Base-by-base conservation (phyloP, 2,329 filamentous ascomycete genomes). In the Ceratocystis diversiconidia region DNA sequence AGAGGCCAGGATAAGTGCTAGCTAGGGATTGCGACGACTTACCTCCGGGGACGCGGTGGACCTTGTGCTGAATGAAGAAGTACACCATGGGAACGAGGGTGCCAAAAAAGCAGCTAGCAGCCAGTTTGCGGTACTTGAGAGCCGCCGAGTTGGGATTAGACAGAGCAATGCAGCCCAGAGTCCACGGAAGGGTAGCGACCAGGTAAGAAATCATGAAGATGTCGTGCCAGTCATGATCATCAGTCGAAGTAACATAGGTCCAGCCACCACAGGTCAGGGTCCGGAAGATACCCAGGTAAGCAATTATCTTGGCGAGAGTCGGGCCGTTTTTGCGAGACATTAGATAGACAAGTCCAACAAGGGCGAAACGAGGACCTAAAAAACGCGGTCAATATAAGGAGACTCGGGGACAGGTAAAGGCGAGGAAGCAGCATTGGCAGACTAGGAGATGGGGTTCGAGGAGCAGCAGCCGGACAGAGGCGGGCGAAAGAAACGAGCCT, bases 161-260 rank as follows among this genome's bases (percentile, higher is more conserved):
- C 63, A 97, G 78, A 4, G 88, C 85, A 68, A 97, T 82, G 75
- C 92, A 96, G 61, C 94, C 94, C 61, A 90, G 75, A 1, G 92
- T 99, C 94, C 94, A 99, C 1, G 94, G 94, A 64, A 99, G 80
- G 2, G 94, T 97, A 43, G 90, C 88, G 59, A 99, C 87, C 65
- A 99, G 80, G 75, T 99, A 99, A 15, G 91, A 95, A 71, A 99
- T 96, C 94, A 99, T 99, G 75, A 99, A 92, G 69, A 97, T 92
- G 73, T 99, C 94, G 75, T 99, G 94, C 92, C 91, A 97, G 76
- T 95, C 86, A 75, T 99, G 94, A 74, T 97, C 90, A 74, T 99
- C 94, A 55, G 94, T 99, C 68, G 94, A 97, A 30, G 94, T 99
- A 68, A 99, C 86, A 75, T 97, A 99, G 64, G 94, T 96, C 92